These are phyloP conservation scores for Pythium volutum DNA, from an alignment of 352 stramenopile genomes.

Conservation along the genomic window DNA sequence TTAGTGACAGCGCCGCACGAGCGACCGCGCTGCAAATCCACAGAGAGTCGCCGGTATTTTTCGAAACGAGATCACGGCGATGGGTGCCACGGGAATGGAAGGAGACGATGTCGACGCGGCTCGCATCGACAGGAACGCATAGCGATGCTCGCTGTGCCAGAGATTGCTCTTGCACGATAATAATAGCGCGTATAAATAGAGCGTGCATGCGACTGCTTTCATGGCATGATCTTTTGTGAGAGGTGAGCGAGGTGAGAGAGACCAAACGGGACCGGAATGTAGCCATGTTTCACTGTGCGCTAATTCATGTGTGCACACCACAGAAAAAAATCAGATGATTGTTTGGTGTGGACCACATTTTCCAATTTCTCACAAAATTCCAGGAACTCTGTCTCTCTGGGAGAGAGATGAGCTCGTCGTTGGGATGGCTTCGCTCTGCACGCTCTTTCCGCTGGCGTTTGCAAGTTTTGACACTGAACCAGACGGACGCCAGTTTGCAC, in stretches of 20 bases:
- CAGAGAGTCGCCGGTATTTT: not conserved
- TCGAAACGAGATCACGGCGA: not conserved
- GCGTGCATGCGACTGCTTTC: not conserved
- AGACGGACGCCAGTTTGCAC: no score
- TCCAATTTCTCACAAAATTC: not conserved
- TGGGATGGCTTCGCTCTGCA: no score
- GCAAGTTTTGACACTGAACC: no score
- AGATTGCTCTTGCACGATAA: not conserved
- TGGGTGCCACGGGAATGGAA: not conserved
- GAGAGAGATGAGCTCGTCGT: no score
- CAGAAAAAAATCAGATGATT: not conserved
- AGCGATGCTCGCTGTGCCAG: not conserved
- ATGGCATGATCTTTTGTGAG: not conserved
- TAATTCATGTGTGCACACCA: not conserved
- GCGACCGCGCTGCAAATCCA: not conserved
- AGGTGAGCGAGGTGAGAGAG: no score
- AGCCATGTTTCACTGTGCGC: not conserved
- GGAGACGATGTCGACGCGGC: not conserved
- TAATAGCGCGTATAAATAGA: not conserved
- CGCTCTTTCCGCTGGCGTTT: no score
- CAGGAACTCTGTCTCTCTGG: not conserved
- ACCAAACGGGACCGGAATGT: not conserved
- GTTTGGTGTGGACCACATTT: not conserved
- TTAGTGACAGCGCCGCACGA: not conserved
- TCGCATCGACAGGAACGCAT: not conserved